Conservation (phyloP, 2,329 filamentous ascomycete genomes). For the Akanthomyces muscarius region DNA sequence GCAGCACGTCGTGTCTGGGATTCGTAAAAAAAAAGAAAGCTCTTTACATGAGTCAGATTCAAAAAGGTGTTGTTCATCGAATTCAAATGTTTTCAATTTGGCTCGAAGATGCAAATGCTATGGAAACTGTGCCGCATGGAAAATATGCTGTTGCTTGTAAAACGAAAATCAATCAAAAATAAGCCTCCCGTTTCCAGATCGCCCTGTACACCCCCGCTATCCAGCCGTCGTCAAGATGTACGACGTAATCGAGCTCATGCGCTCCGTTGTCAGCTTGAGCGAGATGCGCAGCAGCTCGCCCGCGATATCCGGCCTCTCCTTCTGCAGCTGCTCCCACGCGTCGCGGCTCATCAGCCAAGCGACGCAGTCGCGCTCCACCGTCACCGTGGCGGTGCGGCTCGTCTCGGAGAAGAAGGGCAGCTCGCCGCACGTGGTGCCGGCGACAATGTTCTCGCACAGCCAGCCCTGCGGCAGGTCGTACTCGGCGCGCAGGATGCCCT, state of each 20-base stretch:
- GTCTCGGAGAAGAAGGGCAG: conserved; percentile 95
- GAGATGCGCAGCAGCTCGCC: conserved; percentile 79
- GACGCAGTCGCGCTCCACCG: conserved; percentile 75
- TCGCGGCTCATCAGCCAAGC: conserved; percentile 75
- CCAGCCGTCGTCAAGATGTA: conserved; percentile 50
- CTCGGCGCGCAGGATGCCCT: conserved; percentile 82
- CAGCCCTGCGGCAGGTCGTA: conserved; percentile 87
- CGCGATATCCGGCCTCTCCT: conserved; percentile 70
- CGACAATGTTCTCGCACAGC: conserved; percentile 87
- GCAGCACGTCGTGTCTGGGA: not conserved
- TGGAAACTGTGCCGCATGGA: not conserved
- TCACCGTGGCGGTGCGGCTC: conserved; percentile 77
- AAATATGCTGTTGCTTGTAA: not conserved
- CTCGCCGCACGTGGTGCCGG: conserved; percentile 92
- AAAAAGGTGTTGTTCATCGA: not conserved
- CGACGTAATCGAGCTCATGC: conserved; percentile 69
- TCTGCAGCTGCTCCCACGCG: conserved; percentile 69
- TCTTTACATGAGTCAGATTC: not conserved
- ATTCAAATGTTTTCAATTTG: not conserved
- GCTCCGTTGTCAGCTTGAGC: conserved; percentile 90
- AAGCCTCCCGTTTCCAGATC: not conserved
- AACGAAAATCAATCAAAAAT: not conserved
- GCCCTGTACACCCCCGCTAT: conserved; percentile 22
- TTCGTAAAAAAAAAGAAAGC: not conserved
- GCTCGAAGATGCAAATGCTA: not conserved